phyloP scores from a whole-genome alignment of 2,329 filamentous ascomycete genomes.

The Penicillium paneum region DNA sequence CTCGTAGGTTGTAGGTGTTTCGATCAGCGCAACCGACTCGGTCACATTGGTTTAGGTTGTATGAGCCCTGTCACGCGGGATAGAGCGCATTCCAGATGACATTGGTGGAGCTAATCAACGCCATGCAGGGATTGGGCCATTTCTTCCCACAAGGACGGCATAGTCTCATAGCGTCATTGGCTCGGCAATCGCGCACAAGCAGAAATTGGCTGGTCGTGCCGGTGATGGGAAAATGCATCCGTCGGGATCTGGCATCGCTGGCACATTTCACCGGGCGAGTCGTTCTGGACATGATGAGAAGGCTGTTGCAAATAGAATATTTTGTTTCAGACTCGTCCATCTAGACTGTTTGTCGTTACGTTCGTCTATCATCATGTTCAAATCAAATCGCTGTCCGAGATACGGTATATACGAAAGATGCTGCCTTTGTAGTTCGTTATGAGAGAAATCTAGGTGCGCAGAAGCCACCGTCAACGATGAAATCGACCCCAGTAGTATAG shows the following conservation, averaged over 20 bases:
- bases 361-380: conserved; percentile 5
- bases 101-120: background rate
- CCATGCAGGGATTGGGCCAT: background rate
- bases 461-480: conserved; percentile 75
- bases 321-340: background rate
- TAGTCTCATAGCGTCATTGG: background rate
- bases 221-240: background rate
- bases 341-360: background rate
- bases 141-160: background rate
- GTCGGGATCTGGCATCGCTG: background rate
- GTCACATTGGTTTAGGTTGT: background rate
- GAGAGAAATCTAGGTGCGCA: conserved; percentile 19
- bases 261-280: background rate
- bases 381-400: background rate
- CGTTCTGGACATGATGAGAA: background rate
- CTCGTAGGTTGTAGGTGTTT: background rate
- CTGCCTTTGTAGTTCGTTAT: background rate
- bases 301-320: background rate
- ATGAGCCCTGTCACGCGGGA: background rate
- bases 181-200: conserved; percentile 1
- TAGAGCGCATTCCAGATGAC: background rate
- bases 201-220: background rate
- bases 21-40: background rate
- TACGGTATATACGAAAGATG: background rate
- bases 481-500: conserved; percentile 73